These are phyloP conservation scores for Xylariomycetidae sp. DNA, from an alignment of 2,329 filamentous ascomycete species.

Conservation along the genomic window DNA sequence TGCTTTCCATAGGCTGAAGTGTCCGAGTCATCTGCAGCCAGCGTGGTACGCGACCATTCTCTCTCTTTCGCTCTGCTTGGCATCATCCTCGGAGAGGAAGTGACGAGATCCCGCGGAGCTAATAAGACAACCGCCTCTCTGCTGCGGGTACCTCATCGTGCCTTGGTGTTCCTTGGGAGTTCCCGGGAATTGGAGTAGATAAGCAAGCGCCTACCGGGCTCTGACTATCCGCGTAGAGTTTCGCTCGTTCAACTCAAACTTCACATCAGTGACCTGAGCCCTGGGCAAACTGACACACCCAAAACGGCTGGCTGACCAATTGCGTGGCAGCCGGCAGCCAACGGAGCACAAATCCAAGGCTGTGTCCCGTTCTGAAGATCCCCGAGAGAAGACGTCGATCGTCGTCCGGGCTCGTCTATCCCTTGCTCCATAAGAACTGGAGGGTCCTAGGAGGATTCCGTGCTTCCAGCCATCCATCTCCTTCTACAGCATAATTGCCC, in stretches of 20 bases:
- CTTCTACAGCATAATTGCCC: too few species aligned
- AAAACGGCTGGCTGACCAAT: constrained; percentile 9
- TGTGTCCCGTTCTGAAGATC: constrained; percentile 17
- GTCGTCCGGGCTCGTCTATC: constrained; percentile 5
- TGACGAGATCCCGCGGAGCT: too few species aligned
- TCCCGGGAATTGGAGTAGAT: constrained; percentile 2
- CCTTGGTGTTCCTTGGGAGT: too few species aligned
- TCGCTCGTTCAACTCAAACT: constrained; percentile 11
- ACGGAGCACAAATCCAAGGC: constrained; percentile 14
- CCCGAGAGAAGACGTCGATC: constrained; percentile 19
- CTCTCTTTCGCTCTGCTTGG: constrained; percentile 7
- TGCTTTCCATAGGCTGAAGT: constrained; percentile 18
- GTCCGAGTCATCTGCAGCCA: constrained; percentile 18
- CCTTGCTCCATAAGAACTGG: background rate
- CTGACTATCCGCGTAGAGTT: constrained; percentile 6
- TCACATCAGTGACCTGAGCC: constrained; percentile 13
- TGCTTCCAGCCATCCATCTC: too few species aligned
- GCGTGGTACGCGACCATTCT: constrained; percentile 12
- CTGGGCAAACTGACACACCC: constrained; percentile 1
- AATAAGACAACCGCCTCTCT: too few species aligned
- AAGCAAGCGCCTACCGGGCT: constrained; percentile 2
- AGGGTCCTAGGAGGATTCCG: background rate
- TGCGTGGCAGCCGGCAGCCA: constrained; percentile 6
- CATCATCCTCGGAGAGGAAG: too few species aligned
- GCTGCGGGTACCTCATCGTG: too few species aligned